Evolutionary conservation across 352 stramenopile genomes (phyloP), one percentile per base, ranked within the genome.

Genomic region (Globisporangium spinosum): DNA sequence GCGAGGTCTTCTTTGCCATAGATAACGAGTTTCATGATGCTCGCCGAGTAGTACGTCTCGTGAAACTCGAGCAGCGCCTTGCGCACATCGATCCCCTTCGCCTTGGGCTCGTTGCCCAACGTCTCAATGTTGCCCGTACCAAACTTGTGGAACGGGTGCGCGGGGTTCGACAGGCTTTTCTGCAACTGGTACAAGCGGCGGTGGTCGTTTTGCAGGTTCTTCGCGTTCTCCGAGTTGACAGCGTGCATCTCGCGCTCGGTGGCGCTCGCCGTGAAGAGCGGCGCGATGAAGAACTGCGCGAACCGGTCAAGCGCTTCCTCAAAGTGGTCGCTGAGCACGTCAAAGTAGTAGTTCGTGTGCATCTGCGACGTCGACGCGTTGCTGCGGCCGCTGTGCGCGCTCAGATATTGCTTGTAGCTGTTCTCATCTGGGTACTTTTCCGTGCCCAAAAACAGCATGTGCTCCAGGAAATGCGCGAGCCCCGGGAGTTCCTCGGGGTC

Each of bases 391-490:
- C 96, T 96, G 77, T 99, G 95, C 10, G 85, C 75, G 51, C 83
- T 91, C n/a, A 99, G 71, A 70, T 95, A 99, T 64, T 89, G 78
- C 71, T 93, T 90, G 77, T 98, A 99, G 43, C 83, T 96, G 77
- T 98, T 97, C 78, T 99, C 97, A 49, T 98, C 82, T 5, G 97
- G 97, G 76, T 98, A 99, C 71, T 98, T 97, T 54, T 89, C 72
- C 32, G 96, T 99, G 13, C 97, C 97, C 4, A 99, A 74, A 71
- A 99, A 99, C 4, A 99, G 77, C 95, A 99, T 98, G 85, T 99
- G 97, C 76, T 99, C 97, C 47, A 89, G 68, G 58, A 99, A 98
- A 65, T 98, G 93, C 51, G 93, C 91, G 23, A 98, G 83, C 0
- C 93, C 93, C 1, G 93, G 89, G 8, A 98, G 68, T 32, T 95